Conservation (phyloP, 306 rosid genomes). For the Malus fusca region DNA sequence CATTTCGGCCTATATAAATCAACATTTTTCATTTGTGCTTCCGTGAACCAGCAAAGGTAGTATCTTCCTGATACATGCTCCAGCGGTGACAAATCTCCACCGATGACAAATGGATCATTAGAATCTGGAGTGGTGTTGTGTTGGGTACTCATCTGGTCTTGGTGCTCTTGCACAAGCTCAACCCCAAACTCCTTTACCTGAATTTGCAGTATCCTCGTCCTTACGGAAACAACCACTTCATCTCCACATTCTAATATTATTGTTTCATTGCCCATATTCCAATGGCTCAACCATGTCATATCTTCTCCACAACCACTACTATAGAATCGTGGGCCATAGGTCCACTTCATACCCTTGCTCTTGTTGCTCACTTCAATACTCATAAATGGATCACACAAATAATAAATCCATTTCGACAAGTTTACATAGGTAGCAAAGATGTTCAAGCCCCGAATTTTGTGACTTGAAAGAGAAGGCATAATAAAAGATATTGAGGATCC, state of each 20-base stretch:
- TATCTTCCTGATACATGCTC: fast-evolving
- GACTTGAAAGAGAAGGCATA: neutral
- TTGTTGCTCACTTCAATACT: neutral
- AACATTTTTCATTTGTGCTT: no score
- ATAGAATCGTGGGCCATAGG: fast-evolving
- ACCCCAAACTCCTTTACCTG: no score
- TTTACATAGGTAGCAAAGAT: neutral
- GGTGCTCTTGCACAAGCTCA: no score
- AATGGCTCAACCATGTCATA: neutral
- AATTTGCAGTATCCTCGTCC: fast-evolving
- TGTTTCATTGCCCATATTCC: neutral
- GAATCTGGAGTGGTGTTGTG: no score
- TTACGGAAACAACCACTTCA: neutral
- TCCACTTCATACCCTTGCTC: neutral
- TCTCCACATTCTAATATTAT: neutral
- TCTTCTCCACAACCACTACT: fast-evolving
- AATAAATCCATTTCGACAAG: no score
- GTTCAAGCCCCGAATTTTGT: neutral
- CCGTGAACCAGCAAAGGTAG: fast-evolving
- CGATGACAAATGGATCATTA: no score
- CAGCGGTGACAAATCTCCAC: no score
- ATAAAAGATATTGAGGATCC: neutral
- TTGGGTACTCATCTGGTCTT: no score
- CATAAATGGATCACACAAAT: neutral
- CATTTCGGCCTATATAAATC: no score